Evolutionary conservation across 176 grass and related monocot genomes (phyloP).

Genomic region (Ananas comosus): DNA sequence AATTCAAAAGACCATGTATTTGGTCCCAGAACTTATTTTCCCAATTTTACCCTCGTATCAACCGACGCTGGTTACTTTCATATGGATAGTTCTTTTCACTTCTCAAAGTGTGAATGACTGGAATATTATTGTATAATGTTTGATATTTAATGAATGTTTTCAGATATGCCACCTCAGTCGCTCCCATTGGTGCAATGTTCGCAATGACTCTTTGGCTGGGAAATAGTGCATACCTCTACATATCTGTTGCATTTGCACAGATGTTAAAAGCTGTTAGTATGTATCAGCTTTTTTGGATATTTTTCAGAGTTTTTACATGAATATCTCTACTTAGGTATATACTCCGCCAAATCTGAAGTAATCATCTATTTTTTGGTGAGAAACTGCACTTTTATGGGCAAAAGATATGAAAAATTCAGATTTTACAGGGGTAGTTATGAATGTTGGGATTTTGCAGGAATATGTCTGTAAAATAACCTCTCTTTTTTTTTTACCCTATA

Average conservation of each 20-base stretch:
- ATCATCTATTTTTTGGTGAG: too few species aligned
- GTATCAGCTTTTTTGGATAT: conserved; percentile 8
- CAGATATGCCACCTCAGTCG: conserved; percentile 94
- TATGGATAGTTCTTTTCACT: background rate
- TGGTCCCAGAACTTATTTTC: background rate
- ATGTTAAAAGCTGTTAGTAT: conserved; percentile 99
- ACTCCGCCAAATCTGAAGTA: too few species aligned
- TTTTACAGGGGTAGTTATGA: too few species aligned
- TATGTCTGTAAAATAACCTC: too few species aligned
- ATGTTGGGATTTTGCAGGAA: too few species aligned
- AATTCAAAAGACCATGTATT: background rate
- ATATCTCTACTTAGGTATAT: too few species aligned
- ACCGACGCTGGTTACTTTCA: background rate
- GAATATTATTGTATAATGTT: background rate
- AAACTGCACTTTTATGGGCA: too few species aligned
- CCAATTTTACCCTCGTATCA: background rate
- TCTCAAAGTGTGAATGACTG: background rate
- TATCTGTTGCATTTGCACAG: conserved; percentile 99
- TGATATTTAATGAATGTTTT: conserved; percentile 15
- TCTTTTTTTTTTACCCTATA: background rate
- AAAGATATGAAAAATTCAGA: too few species aligned
- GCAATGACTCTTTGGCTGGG: conserved; percentile 98
- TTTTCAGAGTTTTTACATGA: too few species aligned
- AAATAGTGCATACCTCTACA: conserved; percentile 96
- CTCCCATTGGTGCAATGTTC: conserved; percentile 98